Evolutionary conservation across 768 basidiomycete species (phyloP), one percentile per base, ranked within the genome.

Genomic region (Amanita brunnescens): DNA sequence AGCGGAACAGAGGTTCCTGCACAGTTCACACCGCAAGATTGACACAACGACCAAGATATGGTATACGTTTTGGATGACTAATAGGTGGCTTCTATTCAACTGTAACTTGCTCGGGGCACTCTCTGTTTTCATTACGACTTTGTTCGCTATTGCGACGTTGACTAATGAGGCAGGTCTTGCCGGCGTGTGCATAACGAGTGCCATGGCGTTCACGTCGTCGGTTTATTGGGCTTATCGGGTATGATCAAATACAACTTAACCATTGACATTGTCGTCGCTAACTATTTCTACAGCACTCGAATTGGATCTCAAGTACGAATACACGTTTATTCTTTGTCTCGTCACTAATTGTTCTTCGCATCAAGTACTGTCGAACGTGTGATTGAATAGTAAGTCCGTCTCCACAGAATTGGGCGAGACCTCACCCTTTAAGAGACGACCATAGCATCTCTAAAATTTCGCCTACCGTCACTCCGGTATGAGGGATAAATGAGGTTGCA

Each of bases 11-110:
- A 70, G 79, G 4, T 95, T 97, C 74, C 69, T 93, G 57, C 77
- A 87, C 49, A 77, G 76, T 53, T 67, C 93, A 3, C 87, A 89
- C 61, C 57, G 57, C 1, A 90, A 88, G 62, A 76, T 92, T 26
- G 86, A 91, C 55, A 67, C 74, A 45, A 91, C 85, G n/a, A 91
- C 80, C 9, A 80, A 84, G 83, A 86, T 88, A 85, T 88, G 83
- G 85, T 88, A 90, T 61, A 77, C 70, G 12, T 87, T 87, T 66
- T 91, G 91, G 91, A 91, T 92, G 89, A 83, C 81, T 7, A 91
- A 89, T 57, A 72, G 91, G 45, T 91, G 87, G 89, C 73, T 95
- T 2, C 67, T 93, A 32, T 65, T 94, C 51, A 82, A 87, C 55
- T 94, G 91, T 61, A 93, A 96, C 63, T 57, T 71, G 1, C 76